These are phyloP conservation scores for Dipteronia dyeriana DNA, from an alignment of 345 rosid species.

Conservation along the genomic window DNA sequence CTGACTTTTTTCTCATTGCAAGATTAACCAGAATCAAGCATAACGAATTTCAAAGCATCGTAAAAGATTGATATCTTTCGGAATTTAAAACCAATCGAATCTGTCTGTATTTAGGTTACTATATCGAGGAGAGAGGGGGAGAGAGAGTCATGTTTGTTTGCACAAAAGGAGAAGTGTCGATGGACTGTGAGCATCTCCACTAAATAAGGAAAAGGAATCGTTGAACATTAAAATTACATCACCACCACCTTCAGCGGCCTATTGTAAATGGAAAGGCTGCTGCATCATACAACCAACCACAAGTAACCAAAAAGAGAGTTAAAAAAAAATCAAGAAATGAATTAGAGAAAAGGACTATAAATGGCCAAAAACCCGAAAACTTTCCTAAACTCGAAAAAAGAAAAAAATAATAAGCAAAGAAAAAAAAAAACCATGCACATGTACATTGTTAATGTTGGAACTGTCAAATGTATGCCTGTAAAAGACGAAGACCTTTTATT, in stretches of 20 bases:
- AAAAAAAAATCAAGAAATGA: constrained; percentile 27
- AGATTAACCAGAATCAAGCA: no score
- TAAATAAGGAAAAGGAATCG: not conserved
- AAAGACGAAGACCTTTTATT: constrained; percentile 58
- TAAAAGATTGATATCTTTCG: no score
- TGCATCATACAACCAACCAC: constrained; percentile 22
- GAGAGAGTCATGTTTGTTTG: not conserved
- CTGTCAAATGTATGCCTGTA: not conserved
- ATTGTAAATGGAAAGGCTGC: constrained; percentile 15
- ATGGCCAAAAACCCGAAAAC: constrained; percentile 25
- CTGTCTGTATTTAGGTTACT: no score
- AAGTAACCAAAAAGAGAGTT: constrained; percentile 1
- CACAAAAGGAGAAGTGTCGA: not conserved
- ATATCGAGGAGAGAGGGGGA: no score
- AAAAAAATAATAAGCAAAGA: no score
- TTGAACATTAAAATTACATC: constrained; percentile 23
- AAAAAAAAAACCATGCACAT: constrained; percentile 17
- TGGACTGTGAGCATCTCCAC: constrained; percentile 2
- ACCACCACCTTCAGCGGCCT: not conserved
- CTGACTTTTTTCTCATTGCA: no score
- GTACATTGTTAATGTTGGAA: constrained; percentile 28
- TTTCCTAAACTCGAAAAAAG: constrained; percentile 12
- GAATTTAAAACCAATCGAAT: no score
- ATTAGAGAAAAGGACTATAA: constrained; percentile 28
- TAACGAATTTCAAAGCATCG: no score